Evolutionary conservation across 345 rosid genomes (phyloP), one percentile per base, ranked within the genome.

Genomic region (Kandelia obovata): DNA sequence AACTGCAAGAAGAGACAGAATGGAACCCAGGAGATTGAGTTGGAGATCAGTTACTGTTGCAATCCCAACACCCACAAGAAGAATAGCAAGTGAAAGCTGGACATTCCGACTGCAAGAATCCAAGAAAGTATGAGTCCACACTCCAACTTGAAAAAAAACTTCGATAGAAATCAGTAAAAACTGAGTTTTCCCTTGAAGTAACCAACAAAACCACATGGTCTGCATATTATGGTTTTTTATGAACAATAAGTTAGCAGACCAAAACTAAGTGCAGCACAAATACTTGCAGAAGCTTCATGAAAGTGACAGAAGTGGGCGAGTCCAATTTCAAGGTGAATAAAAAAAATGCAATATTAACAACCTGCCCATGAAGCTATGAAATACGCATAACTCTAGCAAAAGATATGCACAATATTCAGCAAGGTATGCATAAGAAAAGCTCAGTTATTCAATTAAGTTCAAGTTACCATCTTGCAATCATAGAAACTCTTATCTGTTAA

Each of bases 11-110:
- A 96, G 69, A 53, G 99, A 96, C 83, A 96, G 71, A 79, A 96
- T 66, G 31, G 99, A 92, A 65, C 99, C 99, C 81, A 92, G 77
- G 76, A 83, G 82, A 83, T 95, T 95, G 76, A 95, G 98, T 79
- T 95, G 99, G 75, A 95, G 91, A 90, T 96, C 99, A 56, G 99
- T 96, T 55, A 96, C 97, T 17, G 99, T 96, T 56, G 99, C 99
- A 74, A 96, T 92, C 75, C 98, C 99, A 80, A 96, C 99, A 77
- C 99, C 99, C 70, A 92, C 60, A 74, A 96, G 99, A 82, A 96
- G 99, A 83, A 96, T 80, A 62, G 68, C 49, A 47, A 96, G 80
- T 28, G 99, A 83, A 82, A 92, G 73, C 81, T 96, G 99, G 70
- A 96, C 77, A 47, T 78, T 87, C 75, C 92, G 85, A 83, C 99